Evolutionary conservation across 2,329 filamentous ascomycete species (phyloP), one percentile per base, ranked within the genome.

Genomic region (Curvularia eragrostidis): DNA sequence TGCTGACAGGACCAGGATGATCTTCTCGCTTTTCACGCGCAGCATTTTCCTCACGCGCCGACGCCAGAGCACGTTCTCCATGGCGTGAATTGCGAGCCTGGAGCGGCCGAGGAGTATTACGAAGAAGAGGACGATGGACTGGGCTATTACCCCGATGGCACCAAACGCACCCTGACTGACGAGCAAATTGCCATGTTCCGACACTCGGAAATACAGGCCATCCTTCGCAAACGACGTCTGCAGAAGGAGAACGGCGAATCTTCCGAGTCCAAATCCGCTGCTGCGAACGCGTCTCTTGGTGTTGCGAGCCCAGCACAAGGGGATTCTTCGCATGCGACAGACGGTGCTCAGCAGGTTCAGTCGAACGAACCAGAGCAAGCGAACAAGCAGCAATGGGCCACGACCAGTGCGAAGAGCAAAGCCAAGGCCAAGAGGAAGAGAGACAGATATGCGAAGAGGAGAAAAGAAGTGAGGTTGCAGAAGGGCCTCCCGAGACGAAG

Each of bases 131-230:
- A 88, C 24, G 89, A 91, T 70, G 86, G 80, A 1, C 81, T 97
- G 15, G 94, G 93, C 18, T 94, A 91, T 76, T 98, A 98, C 66
- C 78, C 85, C 1, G 93, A 98, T 71, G 93, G 94, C 3, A 86
- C 88, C 60, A 95, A 95, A 74, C 89, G 94, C 39, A 97, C 93
- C 18, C 82, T 98, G 68, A 97, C 93, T 9, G 91, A 97, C 70
- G 91, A 93, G 67, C 91, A 97, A 79, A 91, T 97, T 66, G 86
- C 87, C 52, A 94, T 97, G 60, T 97, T 97, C 74, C 85, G 93
- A 60, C 91, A 96, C 72, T 94, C 91, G 2, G 94, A 98, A 76
- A 84, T 96, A 21, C 88, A 95, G 70, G 78, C 85, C 12, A 80
- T 96, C 38, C 80, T 91, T 18, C 72, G 70, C 52, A 67, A 71